phyloP scores from a whole-genome alignment of 257 asterid genomes.

The Ehretia macrophylla region DNA sequence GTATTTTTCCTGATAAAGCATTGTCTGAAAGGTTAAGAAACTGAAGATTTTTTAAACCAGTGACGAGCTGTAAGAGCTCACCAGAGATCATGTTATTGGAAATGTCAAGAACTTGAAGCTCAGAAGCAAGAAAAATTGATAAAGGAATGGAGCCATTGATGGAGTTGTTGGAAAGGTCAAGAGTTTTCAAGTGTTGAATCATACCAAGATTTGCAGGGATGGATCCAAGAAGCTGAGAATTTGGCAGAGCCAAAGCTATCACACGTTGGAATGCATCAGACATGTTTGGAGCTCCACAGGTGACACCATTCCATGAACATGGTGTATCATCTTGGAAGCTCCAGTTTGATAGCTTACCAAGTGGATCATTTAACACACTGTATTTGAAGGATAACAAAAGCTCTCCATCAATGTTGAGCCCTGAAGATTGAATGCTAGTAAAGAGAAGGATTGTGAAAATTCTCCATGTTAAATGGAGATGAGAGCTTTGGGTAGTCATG shows the following conservation, averaged over 20 bases:
- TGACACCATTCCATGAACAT: conserved; percentile 77
- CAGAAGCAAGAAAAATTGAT: conserved; percentile 49
- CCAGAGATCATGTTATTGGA: conserved; percentile 81
- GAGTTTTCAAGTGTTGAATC: conserved; percentile 45
- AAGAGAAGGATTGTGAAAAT: conserved; percentile 30
- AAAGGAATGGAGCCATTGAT: conserved; percentile 78
- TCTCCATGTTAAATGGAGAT: conserved; percentile 42
- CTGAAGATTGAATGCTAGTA: conserved; percentile 27
- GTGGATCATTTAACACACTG: conserved; percentile 55
- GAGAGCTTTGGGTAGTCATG: conserved; percentile 41
- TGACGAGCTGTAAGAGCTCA: conserved; percentile 47
- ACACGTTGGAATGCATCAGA: conserved; percentile 53
- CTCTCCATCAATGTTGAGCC: conserved; percentile 68
- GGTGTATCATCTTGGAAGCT: conserved; percentile 53
- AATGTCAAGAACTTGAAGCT: conserved; percentile 58
- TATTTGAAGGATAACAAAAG: conserved; percentile 63
- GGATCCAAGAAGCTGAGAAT: conserved; percentile 57
- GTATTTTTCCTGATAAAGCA: conserved; percentile 62
- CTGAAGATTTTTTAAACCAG: conserved; percentile 39
- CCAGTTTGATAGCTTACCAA: conserved; percentile 55
- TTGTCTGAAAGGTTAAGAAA: conserved; percentile 75
- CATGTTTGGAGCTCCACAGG: conserved; percentile 54
- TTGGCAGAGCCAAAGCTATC: conserved; percentile 56
- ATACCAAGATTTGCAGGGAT: conserved; percentile 63
- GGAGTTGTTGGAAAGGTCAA: conserved; percentile 76